Evolutionary conservation across 1,139 yeast genomes (phyloP).

Genomic region (Nakaseomyces bracarensis): DNA sequence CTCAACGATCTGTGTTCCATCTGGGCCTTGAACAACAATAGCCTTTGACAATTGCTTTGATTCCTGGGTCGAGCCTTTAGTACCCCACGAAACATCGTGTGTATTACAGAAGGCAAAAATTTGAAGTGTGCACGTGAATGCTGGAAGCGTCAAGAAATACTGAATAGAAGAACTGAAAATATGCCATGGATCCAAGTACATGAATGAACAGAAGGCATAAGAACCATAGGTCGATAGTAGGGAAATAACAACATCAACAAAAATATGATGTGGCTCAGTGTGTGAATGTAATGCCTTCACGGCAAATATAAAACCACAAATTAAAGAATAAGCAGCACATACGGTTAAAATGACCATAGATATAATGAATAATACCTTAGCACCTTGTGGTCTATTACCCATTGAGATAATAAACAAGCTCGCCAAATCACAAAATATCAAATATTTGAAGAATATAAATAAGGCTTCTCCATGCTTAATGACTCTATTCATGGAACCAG

Average conservation of each 20-base stretch:
- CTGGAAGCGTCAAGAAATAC: constrained; percentile 82
- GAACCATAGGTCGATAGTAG: constrained; percentile 87
- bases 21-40: constrained; percentile 44
- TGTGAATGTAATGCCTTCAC: constrained; percentile 43
- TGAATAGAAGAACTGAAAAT: constrained; percentile 75
- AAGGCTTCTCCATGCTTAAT: constrained; percentile 69
- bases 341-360: constrained; percentile 65
- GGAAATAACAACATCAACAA: constrained; percentile 77
- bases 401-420: constrained; percentile 83
- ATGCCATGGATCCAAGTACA: constrained; percentile 94
- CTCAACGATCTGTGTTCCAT: constrained; percentile 56
- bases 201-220: constrained; percentile 65
- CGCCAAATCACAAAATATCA: constrained; percentile 70
- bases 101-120: constrained; percentile 93
- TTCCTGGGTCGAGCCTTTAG: constrained; percentile 81
- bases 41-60: constrained; percentile 60
- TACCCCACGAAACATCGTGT: constrained; percentile 97
- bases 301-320: constrained; percentile 78
- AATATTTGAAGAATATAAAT: constrained; percentile 75
- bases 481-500: constrained; percentile 62
- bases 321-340: constrained; percentile 74
- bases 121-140: constrained; percentile 83
- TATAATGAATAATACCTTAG: constrained; percentile 60
- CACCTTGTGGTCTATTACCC: constrained; percentile 95
- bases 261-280: constrained; percentile 38